A percentile compares a stretch with the other conserved stretches of the same genome.
Evolutionary conservation across 352 stramenopile species (phyloP).

Genomic region (Globisporangium camurandrum): DNA sequence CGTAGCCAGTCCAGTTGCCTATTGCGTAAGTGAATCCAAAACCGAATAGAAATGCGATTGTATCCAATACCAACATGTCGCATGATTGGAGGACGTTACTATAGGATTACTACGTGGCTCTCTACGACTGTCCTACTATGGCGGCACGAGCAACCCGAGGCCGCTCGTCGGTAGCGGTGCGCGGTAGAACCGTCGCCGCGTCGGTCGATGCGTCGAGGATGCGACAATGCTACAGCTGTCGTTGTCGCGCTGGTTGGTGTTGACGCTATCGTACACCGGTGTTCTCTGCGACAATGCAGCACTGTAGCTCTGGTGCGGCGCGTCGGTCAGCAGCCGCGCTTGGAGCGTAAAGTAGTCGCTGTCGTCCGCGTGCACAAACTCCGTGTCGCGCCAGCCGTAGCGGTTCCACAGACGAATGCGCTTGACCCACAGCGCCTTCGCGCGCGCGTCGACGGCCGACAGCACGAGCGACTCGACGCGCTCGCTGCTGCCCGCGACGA

Average conservation of each 20-base stretch:
- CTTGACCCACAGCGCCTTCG: slow-evolving; percentile 59
- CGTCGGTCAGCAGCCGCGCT: slow-evolving; percentile 18
- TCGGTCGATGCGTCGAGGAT: slow-evolving; percentile 15
- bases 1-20: too few species aligned
- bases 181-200: slow-evolving; percentile 49
- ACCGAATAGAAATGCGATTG: too few species aligned
- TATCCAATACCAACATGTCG: too few species aligned
- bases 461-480: slow-evolving; percentile 46
- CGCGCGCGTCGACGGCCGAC: slow-evolving; percentile 28
- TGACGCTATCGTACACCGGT: slow-evolving; percentile 14
- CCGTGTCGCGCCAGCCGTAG: slow-evolving; percentile 58
- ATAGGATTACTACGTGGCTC: too few species aligned
- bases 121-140: too few species aligned
- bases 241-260: neutral
- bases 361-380: slow-evolving; percentile 28
- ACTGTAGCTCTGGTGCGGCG: slow-evolving; percentile 27
- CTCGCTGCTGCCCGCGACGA: slow-evolving; percentile 24
- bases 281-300: too few species aligned
- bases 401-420: slow-evolving; percentile 58
- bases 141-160: slow-evolving; percentile 16
- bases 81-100: too few species aligned
- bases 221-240: slow-evolving; percentile 8
- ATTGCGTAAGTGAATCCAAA: too few species aligned
- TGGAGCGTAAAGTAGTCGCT: slow-evolving; percentile 35
- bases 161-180: slow-evolving; percentile 19